Evolutionary conservation across 164 flowering plant genomes (phyloP).

Genomic region (Nymphaea colorata): DNA sequence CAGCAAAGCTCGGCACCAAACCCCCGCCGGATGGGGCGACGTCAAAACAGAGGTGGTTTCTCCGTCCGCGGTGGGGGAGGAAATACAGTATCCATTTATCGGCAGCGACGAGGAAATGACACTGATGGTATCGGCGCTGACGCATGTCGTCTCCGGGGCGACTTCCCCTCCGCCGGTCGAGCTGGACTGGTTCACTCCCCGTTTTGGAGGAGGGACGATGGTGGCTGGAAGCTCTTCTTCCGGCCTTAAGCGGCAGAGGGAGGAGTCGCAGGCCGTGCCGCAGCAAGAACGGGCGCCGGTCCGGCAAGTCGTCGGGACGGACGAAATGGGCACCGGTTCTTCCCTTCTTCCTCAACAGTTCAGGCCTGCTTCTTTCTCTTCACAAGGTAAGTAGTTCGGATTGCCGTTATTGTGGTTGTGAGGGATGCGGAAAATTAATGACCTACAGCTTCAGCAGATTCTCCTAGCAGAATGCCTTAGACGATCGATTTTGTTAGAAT

Average conservation of each 20-base stretch:
- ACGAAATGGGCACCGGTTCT: neutral
- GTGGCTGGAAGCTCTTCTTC: neutral
- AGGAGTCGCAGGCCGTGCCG: neutral
- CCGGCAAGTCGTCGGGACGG: neutral
- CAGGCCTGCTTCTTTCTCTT: neutral
- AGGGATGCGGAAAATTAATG: too few species aligned
- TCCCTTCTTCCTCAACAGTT: neutral
- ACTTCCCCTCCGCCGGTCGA: neutral
- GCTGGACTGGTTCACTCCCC: neutral
- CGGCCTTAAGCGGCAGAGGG: neutral
- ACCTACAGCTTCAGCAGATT: too few species aligned
- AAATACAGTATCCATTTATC: neutral
- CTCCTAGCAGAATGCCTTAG: neutral
- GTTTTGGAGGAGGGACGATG: neutral
- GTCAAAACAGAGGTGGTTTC: constrained; percentile 2
- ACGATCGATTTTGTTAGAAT: neutral
- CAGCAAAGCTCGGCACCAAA: neutral
- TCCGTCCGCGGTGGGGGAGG: neutral
- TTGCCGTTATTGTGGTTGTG: too few species aligned
- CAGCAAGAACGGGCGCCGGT: neutral
- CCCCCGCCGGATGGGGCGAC: neutral
- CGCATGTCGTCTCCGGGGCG: constrained; percentile 36
- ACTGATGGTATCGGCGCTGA: constrained; percentile 45
- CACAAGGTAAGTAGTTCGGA: neutral
- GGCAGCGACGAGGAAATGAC: constrained; percentile 37